Percentiles rank a stretch among this genome's conserved stretches.
These are phyloP conservation scores for Aurantiochytrium sp. DNA, from an alignment of 108 stramenopile species.

Conservation along the genomic window DNA sequence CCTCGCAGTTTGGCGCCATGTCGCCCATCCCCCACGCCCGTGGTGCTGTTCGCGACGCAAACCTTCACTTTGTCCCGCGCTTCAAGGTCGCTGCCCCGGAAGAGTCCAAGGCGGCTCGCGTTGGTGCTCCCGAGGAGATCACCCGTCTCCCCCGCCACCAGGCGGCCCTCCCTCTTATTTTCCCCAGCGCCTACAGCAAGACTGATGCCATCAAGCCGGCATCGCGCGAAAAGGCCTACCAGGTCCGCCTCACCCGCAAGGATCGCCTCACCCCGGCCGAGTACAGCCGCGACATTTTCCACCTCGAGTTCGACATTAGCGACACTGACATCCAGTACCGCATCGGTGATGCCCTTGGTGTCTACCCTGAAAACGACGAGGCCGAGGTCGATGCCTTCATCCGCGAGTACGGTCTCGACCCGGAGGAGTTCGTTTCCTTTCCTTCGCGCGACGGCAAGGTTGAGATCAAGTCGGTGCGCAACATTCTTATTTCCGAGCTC, in stretches of 20 bases:
- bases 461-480: not conserved
- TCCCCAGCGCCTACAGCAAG: not conserved
- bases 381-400: conserved; percentile 48
- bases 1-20: not conserved
- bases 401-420: conserved; percentile 46
- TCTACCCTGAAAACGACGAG: conserved; percentile 55
- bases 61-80: not conserved
- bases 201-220: not conserved
- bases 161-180: not conserved
- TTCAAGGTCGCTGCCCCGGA: not conserved
- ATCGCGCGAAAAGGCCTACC: not conserved
- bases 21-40: not conserved
- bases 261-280: conserved; percentile 14
- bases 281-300: conserved; percentile 58
- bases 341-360: conserved; percentile 61
- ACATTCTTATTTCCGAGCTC: conserved; percentile 51
- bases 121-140: not conserved
- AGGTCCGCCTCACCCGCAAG: not conserved
- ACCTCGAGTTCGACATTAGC: conserved; percentile 48
- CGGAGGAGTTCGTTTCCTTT: not conserved
- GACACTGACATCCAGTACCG: conserved; percentile 40
- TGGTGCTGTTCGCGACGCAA: not conserved
- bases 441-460: conserved; percentile 36
- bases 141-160: not conserved
- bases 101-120: not conserved